Evolutionary conservation across 78 protist species (phyloP), one percentile per base, ranked within the genome.

Genomic region (Anaeramoeba flamelloides): DNA sequence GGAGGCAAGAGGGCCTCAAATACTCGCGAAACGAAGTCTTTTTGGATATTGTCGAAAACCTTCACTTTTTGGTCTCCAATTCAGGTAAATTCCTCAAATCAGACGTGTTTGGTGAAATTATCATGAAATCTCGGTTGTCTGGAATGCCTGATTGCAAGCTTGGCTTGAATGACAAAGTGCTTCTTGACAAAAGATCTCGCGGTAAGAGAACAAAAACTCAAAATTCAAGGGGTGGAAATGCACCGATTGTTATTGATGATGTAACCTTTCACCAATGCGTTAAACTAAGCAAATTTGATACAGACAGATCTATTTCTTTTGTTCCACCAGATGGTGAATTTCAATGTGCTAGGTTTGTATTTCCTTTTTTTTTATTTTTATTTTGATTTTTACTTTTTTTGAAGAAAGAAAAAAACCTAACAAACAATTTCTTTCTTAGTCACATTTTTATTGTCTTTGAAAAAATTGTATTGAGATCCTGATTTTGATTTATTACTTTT

Each of bases 301-400:
- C 74, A 1, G 94, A 93, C 79, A 85, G 97, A 22, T 81, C 95
- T 33, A 89, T 96, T 41, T 81, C 90, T 8, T 95, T 97, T 87
- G 79, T 93, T 64, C 99, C 99, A 12, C 98, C 98, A 32, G 99
- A 97, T 53, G 99, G 98, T 53, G 97, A 94, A 79, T 97, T 95
- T 82, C 93, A 88, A 82, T 88, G 95, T 77, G 95, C 94, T 98
- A 76, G 76, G n/a, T n/a, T n/a, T n/a, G n/a, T n/a, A n/a, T n/a
- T n/a, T n/a, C n/a, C n/a, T n/a, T n/a, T n/a, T n/a, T n/a, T n/a
- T n/a, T n/a, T n/a, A n/a, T n/a, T n/a, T n/a, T n/a, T n/a, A n/a
- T n/a, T n/a, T n/a, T n/a, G n/a, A n/a, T n/a, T n/a, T n/a, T n/a
- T n/a, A n/a, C n/a, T n/a, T n/a, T n/a, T n/a, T n/a, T n/a, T n/a